Conservation (phyloP, 768 basidiomycete species). For the Suillus ampliporus region DNA sequence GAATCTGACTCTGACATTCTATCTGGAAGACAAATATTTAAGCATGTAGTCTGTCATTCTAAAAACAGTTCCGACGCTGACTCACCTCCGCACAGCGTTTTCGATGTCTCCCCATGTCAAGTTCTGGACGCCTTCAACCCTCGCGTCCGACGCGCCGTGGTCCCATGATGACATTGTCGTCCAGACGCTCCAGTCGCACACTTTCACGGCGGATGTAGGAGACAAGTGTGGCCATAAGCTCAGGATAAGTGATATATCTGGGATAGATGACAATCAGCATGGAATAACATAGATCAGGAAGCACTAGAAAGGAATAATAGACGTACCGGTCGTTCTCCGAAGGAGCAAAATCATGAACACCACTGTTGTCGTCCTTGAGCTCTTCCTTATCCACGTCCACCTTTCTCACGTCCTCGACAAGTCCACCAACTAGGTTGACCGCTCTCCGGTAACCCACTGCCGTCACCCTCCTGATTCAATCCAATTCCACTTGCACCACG, state of each 20-base stretch:
- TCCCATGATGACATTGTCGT: slow-evolving; percentile 47
- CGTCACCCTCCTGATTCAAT: slow-evolving; percentile 26
- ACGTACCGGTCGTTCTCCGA: slow-evolving; percentile 47
- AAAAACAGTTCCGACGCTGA: not conserved
- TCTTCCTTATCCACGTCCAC: slow-evolving; percentile 65
- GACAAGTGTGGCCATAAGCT: slow-evolving; percentile 74
- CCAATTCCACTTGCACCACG: slow-evolving; percentile 79
- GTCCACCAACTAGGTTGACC: slow-evolving; percentile 74
- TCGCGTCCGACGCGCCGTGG: slow-evolving; percentile 38
- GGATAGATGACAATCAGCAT: slow-evolving; percentile 31
- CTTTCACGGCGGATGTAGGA: slow-evolving; percentile 76
- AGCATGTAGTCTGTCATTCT: not conserved
- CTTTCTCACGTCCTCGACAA: slow-evolving; percentile 63
- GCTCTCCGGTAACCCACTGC: slow-evolving; percentile 56
- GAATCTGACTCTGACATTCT: not conserved
- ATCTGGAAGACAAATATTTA: not conserved
- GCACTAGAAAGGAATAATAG: not conserved
- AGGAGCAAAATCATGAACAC: slow-evolving; percentile 72
- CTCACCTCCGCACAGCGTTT: not conserved
- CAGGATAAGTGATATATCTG: slow-evolving; percentile 75
- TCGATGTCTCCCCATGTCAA: slow-evolving; percentile 31
- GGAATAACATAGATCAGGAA: not conserved
- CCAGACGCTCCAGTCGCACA: slow-evolving; percentile 62
- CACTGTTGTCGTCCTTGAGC: slow-evolving; percentile 65
- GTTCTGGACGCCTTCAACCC: slow-evolving; percentile 34